Conservation (phyloP, 345 rosid genomes). For the Eucalyptus cladocalyx region DNA sequence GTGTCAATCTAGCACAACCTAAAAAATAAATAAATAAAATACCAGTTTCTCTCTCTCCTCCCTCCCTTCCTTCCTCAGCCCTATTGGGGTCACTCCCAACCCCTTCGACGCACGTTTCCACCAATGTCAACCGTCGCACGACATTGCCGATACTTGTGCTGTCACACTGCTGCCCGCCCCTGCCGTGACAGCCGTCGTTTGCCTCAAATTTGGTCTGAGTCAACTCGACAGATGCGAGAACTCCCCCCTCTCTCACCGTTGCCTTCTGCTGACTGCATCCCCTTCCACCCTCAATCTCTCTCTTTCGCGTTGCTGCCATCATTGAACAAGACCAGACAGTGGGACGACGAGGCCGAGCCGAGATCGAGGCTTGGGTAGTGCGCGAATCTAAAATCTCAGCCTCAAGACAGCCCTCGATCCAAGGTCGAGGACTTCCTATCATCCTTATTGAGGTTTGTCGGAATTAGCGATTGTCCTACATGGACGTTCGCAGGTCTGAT, state of each 20-base stretch:
- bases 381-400: neutral
- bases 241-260: neutral
- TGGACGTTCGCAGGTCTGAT: rapidly evolving
- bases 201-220: neutral
- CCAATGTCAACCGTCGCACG: neutral
- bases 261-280: neutral
- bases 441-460: neutral
- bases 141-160: neutral
- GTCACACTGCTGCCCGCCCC: neutral
- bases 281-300: neutral
- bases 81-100: neutral
- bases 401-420: neutral
- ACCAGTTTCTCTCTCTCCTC: neutral
- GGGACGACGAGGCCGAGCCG: neutral
- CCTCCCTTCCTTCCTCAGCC: neutral
- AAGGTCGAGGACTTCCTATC: neutral
- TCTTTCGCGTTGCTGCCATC: neutral
- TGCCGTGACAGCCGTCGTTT: neutral
- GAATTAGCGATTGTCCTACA: neutral
- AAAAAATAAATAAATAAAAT: rapidly evolving
- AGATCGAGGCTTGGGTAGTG: neutral
- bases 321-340: neutral
- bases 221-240: neutral
- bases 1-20: neutral
- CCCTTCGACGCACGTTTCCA: neutral